Evolutionary conservation across 139 green algal species (phyloP).

Genomic region (Gonium pectorale): DNA sequence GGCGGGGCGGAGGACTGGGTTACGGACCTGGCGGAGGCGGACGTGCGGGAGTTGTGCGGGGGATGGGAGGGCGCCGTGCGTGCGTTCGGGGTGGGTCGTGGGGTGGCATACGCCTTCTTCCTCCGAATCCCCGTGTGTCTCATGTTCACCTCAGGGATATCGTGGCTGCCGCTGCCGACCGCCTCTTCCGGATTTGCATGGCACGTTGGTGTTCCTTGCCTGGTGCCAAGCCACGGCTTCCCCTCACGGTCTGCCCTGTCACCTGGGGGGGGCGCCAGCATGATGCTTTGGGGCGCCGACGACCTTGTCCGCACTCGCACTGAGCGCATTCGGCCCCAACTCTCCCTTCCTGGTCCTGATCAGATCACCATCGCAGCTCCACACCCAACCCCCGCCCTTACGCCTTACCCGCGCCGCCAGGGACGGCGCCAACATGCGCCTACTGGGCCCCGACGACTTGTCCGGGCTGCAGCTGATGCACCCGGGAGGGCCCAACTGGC

Average conservation of each 20-base stretch:
- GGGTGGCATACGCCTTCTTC: background rate
- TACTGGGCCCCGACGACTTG: constrained; percentile 3
- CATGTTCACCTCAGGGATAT: too few relatives aligned
- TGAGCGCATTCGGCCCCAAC: background rate
- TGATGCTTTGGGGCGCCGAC: background rate
- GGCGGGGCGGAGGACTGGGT: background rate
- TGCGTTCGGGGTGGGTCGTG: background rate
- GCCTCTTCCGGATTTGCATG: too few relatives aligned
- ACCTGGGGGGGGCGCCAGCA: background rate
- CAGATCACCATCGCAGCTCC: background rate
- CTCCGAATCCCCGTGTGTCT: too few relatives aligned
- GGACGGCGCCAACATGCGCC: constrained; percentile 14
- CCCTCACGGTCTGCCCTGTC: too few relatives aligned
- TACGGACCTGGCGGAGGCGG: background rate
- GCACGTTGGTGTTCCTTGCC: too few relatives aligned
- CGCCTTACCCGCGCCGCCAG: background rate
- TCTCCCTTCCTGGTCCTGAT: background rate
- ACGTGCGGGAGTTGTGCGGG: background rate
- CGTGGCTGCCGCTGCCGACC: too few relatives aligned
- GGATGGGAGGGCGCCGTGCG: background rate
- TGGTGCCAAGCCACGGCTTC: too few relatives aligned
- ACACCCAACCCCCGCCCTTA: background rate
- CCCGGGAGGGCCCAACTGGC: constrained; percentile 1
- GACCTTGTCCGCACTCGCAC: background rate
- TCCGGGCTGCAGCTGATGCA: constrained; percentile 11